Conservation (phyloP, 2,329 filamentous ascomycete genomes). For the Cladobotryum mycophilum region DNA sequence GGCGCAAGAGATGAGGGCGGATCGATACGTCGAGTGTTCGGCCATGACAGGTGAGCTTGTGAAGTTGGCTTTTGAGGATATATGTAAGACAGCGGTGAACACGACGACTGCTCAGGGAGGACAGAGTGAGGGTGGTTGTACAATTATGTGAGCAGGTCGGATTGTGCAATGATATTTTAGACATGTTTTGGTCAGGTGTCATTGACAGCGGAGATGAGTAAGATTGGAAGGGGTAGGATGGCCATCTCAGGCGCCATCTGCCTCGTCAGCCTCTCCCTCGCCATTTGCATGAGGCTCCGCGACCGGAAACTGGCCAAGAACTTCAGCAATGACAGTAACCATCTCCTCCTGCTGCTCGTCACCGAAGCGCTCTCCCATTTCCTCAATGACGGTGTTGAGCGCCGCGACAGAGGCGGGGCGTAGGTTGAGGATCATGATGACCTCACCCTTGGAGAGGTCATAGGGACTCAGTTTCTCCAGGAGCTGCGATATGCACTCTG, state of each 20-base stretch:
- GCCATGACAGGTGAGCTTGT: constrained; percentile 55
- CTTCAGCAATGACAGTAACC: constrained; percentile 47
- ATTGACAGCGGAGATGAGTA: too few species aligned
- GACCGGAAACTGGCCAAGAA: constrained; percentile 47
- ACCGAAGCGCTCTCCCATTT: constrained; percentile 54
- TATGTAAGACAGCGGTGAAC: constrained; percentile 49
- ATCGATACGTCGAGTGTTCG: constrained; percentile 60
- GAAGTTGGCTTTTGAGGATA: constrained; percentile 52
- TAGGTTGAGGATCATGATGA: constrained; percentile 62
- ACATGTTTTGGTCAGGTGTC: not conserved
- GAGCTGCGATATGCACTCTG: constrained; percentile 46
- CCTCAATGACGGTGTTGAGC: constrained; percentile 59
- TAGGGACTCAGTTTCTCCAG: constrained; percentile 50
- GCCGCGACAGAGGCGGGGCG: constrained; percentile 51
- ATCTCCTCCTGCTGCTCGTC: constrained; percentile 55
- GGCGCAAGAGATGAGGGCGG: constrained; percentile 52
- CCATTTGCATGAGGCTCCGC: constrained; percentile 25
- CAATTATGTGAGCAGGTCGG: constrained; percentile 36
- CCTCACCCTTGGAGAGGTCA: constrained; percentile 60
- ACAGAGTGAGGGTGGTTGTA: constrained; percentile 51
- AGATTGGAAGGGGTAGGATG: not conserved
- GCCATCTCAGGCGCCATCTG: constrained; percentile 24
- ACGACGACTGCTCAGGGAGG: constrained; percentile 41
- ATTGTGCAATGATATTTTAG: too few species aligned
- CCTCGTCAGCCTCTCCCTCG: constrained; percentile 32